These are phyloP conservation scores for Pseudonitzschia pungens DNA, from an alignment of 108 stramenopile species.

Conservation along the genomic window DNA sequence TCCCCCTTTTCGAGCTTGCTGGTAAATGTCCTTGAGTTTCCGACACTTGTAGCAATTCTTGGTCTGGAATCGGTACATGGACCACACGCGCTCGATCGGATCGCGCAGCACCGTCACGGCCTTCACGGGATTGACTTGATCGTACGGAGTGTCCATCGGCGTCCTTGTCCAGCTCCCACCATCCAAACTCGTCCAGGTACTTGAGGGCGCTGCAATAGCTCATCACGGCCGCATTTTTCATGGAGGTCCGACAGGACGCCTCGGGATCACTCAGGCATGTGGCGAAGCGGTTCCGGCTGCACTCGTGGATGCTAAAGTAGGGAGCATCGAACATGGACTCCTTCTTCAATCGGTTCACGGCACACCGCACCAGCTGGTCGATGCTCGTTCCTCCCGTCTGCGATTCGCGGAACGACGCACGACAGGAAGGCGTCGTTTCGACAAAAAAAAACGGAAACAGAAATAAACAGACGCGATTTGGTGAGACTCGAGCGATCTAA, in stretches of 20 bases:
- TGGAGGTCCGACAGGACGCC: constrained; percentile 16
- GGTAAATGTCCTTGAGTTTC: constrained; percentile 59
- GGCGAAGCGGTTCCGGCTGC: constrained; percentile 28
- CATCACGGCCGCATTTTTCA: constrained; percentile 49
- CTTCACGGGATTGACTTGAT: constrained; percentile 10
- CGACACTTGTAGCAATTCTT: constrained; percentile 63
- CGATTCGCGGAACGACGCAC: not conserved
- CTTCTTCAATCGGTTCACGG: constrained; percentile 38
- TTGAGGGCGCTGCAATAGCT: constrained; percentile 71
- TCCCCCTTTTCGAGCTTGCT: constrained; percentile 45
- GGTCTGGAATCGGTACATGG: constrained; percentile 75
- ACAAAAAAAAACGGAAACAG: no score
- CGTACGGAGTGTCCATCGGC: no score
- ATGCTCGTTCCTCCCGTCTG: constrained; percentile 73
- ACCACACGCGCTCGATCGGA: constrained; percentile 83
- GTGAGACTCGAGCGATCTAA: no score
- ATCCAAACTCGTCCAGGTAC: constrained; percentile 57
- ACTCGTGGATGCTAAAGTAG: constrained; percentile 41
- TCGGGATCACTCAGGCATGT: constrained; percentile 25
- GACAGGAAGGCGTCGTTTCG: no score
- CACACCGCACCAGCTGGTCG: constrained; percentile 55
- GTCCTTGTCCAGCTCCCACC: constrained; percentile 40
- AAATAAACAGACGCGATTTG: no score
- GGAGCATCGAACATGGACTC: constrained; percentile 29
- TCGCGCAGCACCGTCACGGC: constrained; percentile 72